Evolutionary conservation across 148 eudicot species (phyloP), one percentile per base, ranked within the genome.

Genomic region (Suaeda aralocaspica): DNA sequence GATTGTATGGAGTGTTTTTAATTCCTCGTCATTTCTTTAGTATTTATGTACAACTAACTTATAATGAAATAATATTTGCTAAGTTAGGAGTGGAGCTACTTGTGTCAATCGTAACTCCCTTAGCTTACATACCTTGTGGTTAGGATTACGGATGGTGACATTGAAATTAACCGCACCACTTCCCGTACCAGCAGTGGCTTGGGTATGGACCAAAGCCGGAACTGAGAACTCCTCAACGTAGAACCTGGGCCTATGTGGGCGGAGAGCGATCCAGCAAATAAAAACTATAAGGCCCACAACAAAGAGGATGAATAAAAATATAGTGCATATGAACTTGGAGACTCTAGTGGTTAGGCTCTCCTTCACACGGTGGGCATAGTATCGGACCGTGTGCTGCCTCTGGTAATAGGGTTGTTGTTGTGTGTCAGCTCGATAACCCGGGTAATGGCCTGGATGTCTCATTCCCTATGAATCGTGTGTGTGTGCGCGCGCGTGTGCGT

Each of bases 221-320:
- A 91, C 66, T 0, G 86, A 80, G 51, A 91, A 91, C 10, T 84
- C 87, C 11, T 70, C 63, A 10, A 91, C 41, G 63, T 74, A 69
- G 69, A 91, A 80, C 30, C 92, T 77, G 41, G 97, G 97, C 53
- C 95, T 73, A 68, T 91, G 98, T 9, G 98, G 98, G 22, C 89
- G 83, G 14, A 94, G 74, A 55, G 97, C 87, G 21, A 94, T 85
- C 89, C 88, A 94, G 5, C 83, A 51, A 5, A 94, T 86, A 84
- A 91, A 94, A 0, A 74, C 56, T 19, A 89, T 81, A 3, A 90
- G 63, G 66, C 98, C 98, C 44, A 76, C 48, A 4, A 85, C 22
- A 51, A 83, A 75, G 30, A 94, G 74, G 14, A 94, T n/a, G 59
- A 79, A 76, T 24, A 94, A 70, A 36, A 87, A 77, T 0, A 83